phyloP scores from a whole-genome alignment of 2,329 filamentous ascomycete genomes.

The Pseudogymnoascus sp. region DNA sequence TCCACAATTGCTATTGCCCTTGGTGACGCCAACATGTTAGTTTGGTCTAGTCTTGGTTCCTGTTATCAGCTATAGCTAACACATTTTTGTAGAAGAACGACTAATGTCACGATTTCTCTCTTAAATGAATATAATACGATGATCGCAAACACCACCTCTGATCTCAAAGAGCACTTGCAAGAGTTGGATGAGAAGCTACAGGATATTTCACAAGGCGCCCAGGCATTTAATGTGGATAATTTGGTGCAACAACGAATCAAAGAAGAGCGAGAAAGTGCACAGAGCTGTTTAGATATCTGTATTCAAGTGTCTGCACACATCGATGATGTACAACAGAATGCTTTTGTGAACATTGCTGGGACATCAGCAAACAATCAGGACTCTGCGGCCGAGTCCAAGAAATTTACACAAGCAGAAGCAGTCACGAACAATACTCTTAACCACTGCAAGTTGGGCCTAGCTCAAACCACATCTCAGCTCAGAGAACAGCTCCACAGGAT shows the following conservation, averaged over 20 bases:
- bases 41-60: neutral
- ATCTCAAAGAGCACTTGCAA: constrained; percentile 26
- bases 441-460: constrained; percentile 19
- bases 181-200: constrained; percentile 21
- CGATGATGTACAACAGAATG: constrained; percentile 18
- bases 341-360: constrained; percentile 13
- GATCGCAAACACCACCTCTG: constrained; percentile 25
- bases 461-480: constrained; percentile 18
- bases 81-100: neutral
- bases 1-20: neutral
- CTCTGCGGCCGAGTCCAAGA: constrained; percentile 10
- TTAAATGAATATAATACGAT: constrained; percentile 26
- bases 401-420: constrained; percentile 13
- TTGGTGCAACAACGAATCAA: constrained; percentile 18
- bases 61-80: neutral
- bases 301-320: constrained; percentile 23
- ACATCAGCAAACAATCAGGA: constrained; percentile 1
- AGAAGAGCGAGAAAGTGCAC: constrained; percentile 26
- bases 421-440: constrained; percentile 15
- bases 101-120: neutral
- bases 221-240: constrained; percentile 10
- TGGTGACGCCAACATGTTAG: neutral
- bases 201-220: constrained; percentile 11
- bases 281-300: constrained; percentile 27
- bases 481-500: constrained; percentile 20